Base-by-base conservation (phyloP, 2,329 filamentous ascomycete genomes). In the Simplicillium aogashimaense region DNA sequence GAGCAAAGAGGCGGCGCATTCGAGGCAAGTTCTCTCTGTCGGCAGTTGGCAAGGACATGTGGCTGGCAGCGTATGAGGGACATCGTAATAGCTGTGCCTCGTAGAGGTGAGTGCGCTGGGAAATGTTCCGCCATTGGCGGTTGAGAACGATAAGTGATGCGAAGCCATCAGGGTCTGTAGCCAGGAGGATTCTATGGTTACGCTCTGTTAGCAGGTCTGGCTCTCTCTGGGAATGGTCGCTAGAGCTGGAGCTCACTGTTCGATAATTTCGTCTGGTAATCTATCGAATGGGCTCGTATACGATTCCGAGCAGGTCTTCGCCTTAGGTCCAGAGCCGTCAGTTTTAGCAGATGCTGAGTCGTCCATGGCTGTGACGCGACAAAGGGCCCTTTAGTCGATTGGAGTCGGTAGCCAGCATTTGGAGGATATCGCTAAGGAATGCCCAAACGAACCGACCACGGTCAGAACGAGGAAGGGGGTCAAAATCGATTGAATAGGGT, bases 211-310 rank as follows among this genome's bases (percentile, higher is more conserved):
- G 44, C 40, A 44, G 8, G 42, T 36, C 20, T 25, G 20, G 9
- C 20, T 9, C 20, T 25, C 9, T 25, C 20, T 5, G 9, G 20
- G 20, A n/a, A n/a, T 25, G 20, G 20, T 25, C 20, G 20, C 20
- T 9, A 25, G 5, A 9, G 20, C 9, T 25, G 20, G 30, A 35
- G 60, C 74, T 58, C 61, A 83, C 80, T 82, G 76, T 53, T 81
- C 65, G 49, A 84, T 81, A 43, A 84, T 83, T 57, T 83, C 79
- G 57, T 81, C 75, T 6, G 80, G 80, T 10, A 84, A 64, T 35
- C 64, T 67, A 29, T 72, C 65, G 49, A 82, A 76, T 29, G 70
- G 66, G 25, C 53, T 50, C 20, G 20, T 9, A 25, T 9, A 25
- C 5, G 20, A 6, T 25, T 25, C 20, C 20, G 20, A 25, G 20